Percentiles rank a stretch among this genome's conserved stretches.
Conservation (phyloP, 2,329 filamentous ascomycete genomes). For the Catunica adiposa region DNA sequence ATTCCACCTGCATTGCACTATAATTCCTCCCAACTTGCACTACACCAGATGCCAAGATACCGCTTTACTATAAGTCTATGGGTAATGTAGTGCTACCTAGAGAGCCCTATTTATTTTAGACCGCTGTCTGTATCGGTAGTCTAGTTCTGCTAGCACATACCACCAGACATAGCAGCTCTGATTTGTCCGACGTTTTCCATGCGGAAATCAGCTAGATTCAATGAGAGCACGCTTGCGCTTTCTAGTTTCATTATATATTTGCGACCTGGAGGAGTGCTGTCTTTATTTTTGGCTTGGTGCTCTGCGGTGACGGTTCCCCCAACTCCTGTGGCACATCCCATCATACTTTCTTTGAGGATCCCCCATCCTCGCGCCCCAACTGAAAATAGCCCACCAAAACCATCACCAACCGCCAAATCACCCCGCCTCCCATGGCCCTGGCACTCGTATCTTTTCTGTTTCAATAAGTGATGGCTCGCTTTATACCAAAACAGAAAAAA, state of each 20-base stretch:
- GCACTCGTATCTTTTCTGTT: background rate
- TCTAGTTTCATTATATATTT: background rate
- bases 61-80: too few relatives aligned
- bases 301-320: background rate
- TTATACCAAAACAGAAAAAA: conserved; percentile 3
- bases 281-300: background rate
- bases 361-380: background rate
- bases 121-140: too few relatives aligned
- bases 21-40: background rate
- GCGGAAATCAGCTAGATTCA: background rate
- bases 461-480: background rate
- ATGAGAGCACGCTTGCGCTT: background rate
- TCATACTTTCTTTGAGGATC: background rate
- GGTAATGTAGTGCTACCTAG: too few relatives aligned
- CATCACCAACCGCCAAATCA: background rate
- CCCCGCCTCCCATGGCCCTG: background rate
- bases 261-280: background rate
- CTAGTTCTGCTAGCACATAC: too few relatives aligned
- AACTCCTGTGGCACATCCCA: background rate
- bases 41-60: background rate
- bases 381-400: background rate
- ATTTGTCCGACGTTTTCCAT: background rate
- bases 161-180: too few relatives aligned
- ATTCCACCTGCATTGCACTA: background rate
- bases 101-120: too few relatives aligned